Evolutionary conservation across 108 stramenopile genomes (phyloP).

Genomic region (Chaetoceros muelleri): DNA sequence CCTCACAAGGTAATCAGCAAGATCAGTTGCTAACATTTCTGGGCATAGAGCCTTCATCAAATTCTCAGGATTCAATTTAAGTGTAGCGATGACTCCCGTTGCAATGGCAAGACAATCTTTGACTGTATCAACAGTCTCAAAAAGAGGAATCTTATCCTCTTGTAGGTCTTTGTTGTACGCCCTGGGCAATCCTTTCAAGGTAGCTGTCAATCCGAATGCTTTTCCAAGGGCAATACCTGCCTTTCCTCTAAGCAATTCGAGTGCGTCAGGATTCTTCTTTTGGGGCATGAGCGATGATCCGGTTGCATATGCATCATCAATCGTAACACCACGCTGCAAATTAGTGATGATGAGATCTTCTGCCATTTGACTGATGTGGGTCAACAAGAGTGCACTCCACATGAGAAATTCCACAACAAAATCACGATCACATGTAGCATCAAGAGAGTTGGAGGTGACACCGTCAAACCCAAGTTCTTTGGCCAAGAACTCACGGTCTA

Average conservation of each 20-base stretch:
- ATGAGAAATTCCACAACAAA: slow-evolving; percentile 97
- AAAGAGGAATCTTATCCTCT: slow-evolving; percentile 98
- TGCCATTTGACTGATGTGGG: slow-evolving; percentile 94
- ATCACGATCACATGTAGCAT: slow-evolving; percentile 97
- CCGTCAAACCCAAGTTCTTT: slow-evolving; percentile 90
- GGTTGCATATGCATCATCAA: slow-evolving; percentile 96
- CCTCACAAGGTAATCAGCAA: slow-evolving; percentile 98
- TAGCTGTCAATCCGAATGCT: slow-evolving; percentile 84
- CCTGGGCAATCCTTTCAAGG: slow-evolving; percentile 94
- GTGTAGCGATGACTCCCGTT: slow-evolving; percentile 91
- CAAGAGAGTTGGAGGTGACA: slow-evolving; percentile 88
- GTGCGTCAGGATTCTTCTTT: slow-evolving; percentile 99
- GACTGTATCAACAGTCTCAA: slow-evolving; percentile 90
- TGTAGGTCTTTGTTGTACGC: slow-evolving; percentile 99
- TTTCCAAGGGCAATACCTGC: slow-evolving; percentile 90
- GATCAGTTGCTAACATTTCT: slow-evolving; percentile 98
- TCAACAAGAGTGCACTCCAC: slow-evolving; percentile 88
- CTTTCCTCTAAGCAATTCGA: slow-evolving; percentile 97
- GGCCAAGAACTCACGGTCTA: slow-evolving; percentile 89
- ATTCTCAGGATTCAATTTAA: slow-evolving; percentile 85
- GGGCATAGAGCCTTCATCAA: slow-evolving; percentile 83
- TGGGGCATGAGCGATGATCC: slow-evolving; percentile 99
- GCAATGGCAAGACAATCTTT: slow-evolving; percentile 94
- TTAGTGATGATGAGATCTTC: slow-evolving; percentile 98
- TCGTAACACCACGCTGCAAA: slow-evolving; percentile 79